Conservation (phyloP, 306 rosid species). For the Vigna hirtella region DNA sequence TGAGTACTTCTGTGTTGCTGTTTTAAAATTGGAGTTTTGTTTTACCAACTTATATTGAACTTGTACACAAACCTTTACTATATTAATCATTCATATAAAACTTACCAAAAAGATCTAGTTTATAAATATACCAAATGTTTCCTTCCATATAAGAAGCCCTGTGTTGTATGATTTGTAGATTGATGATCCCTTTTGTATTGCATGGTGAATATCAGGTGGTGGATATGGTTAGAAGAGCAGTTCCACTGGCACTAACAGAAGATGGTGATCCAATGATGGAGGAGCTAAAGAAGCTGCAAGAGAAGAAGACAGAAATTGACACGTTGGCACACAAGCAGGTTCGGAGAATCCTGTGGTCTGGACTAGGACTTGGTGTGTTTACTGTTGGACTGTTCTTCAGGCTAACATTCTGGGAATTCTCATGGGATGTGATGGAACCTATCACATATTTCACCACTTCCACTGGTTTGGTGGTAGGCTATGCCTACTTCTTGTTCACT, state of each 20-base stretch:
- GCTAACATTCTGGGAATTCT: constrained; percentile 98
- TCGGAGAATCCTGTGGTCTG: constrained; percentile 75
- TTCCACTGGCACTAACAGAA: constrained; percentile 67
- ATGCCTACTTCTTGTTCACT: constrained; percentile 89
- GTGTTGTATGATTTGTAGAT: neutral
- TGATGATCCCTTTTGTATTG: constrained; percentile 19
- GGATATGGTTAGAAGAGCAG: constrained; percentile 79
- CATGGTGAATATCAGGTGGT: constrained; percentile 65
- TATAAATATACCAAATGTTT: too few species aligned
- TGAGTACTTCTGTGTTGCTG: too few species aligned
- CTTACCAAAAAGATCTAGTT: too few species aligned
- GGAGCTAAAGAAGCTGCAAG: constrained; percentile 65
- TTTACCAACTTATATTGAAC: too few species aligned
- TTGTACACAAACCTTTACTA: too few species aligned
- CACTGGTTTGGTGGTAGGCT: constrained; percentile 77
- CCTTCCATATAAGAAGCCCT: too few species aligned
- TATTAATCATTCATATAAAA: too few species aligned
- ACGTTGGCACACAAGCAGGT: constrained; percentile 77
- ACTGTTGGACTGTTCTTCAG: constrained; percentile 82
- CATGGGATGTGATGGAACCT: constrained; percentile 99
- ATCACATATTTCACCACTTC: constrained; percentile 81
- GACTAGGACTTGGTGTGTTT: constrained; percentile 56
- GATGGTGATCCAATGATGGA: constrained; percentile 67
- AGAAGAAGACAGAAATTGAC: constrained; percentile 79
- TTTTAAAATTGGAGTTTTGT: too few species aligned